These are phyloP conservation scores for Diospyros lotus DNA, from an alignment of 148 eudicot species.

Conservation along the genomic window DNA sequence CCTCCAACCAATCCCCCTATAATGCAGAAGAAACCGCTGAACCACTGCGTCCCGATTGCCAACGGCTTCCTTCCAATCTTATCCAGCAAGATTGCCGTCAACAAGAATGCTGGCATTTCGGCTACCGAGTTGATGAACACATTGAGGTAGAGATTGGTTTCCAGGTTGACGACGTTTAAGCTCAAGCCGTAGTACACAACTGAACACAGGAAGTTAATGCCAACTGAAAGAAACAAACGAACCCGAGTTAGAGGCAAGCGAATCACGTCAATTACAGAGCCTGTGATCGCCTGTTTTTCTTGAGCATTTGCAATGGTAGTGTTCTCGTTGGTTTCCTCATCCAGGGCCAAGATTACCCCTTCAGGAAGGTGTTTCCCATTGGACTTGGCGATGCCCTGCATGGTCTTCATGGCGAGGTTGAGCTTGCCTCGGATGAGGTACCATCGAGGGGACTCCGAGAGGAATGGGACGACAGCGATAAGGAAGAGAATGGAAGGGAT, in stretches of 20 bases:
- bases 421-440: constrained; percentile 58
- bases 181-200: constrained; percentile 84
- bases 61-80: constrained; percentile 69
- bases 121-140: constrained; percentile 68
- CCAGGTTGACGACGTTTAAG: constrained; percentile 76
- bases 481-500: constrained; percentile 68
- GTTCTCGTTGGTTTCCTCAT: constrained; percentile 35
- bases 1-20: constrained; percentile 42
- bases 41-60: constrained; percentile 69
- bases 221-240: constrained; percentile 55
- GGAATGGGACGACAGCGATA: constrained; percentile 51
- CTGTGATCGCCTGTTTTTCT: constrained; percentile 31
- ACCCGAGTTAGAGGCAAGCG: constrained; percentile 47
- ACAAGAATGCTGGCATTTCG: constrained; percentile 73
- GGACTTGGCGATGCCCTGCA: constrained; percentile 46
- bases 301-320: neutral
- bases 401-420: constrained; percentile 42
- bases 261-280: constrained; percentile 64
- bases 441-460: constrained; percentile 91
- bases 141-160: constrained; percentile 67
- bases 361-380: constrained; percentile 49
- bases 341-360: constrained; percentile 44
- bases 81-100: constrained; percentile 65
- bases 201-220: constrained; percentile 62
- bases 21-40: constrained; percentile 73